phyloP scores from a whole-genome alignment of 2,329 filamentous ascomycete genomes.

The Phyllosticta capitalensis region DNA sequence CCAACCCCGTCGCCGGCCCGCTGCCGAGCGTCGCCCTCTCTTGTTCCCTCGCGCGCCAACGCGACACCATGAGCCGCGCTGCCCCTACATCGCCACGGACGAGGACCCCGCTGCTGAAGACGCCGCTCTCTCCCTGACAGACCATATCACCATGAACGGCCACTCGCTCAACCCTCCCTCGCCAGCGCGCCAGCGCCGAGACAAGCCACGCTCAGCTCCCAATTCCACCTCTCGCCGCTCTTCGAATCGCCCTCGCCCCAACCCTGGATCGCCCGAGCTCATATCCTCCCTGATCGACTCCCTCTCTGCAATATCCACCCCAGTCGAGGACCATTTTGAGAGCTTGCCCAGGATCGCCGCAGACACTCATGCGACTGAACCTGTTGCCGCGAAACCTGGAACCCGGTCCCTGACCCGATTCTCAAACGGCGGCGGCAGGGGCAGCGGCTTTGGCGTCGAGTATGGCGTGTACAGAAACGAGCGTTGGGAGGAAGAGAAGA shows the following conservation, averaged over 20 bases:
- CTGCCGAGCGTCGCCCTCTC: not conserved
- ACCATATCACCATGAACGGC: not conserved
- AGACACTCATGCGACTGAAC: constrained; percentile 16
- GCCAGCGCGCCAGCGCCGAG: constrained; percentile 10
- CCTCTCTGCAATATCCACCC: constrained; percentile 50
- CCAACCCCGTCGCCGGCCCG: not conserved
- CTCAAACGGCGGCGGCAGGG: constrained; percentile 16
- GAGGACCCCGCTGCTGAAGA: constrained; percentile 9
- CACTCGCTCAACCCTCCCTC: not conserved
- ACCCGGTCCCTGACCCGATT: not conserved
- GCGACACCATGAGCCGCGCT: not conserved
- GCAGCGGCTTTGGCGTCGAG: constrained; percentile 58
- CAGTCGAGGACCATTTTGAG: constrained; percentile 62
- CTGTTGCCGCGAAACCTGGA: constrained; percentile 19
- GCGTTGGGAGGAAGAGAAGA: constrained; percentile 38
- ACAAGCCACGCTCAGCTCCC: constrained; percentile 8
- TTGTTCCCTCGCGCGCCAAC: not conserved
- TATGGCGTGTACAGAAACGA: constrained; percentile 56
- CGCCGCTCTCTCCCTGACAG: constrained; percentile 20
- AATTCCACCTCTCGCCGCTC: constrained; percentile 19
- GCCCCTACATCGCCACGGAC: constrained; percentile 1
- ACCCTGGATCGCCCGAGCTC: constrained; percentile 53
- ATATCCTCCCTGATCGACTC: constrained; percentile 56
- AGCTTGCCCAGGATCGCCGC: constrained; percentile 25
- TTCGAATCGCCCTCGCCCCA: constrained; percentile 27